Conservation (phyloP, 2,329 filamentous ascomycete genomes). For the Sporothrix mexicana region DNA sequence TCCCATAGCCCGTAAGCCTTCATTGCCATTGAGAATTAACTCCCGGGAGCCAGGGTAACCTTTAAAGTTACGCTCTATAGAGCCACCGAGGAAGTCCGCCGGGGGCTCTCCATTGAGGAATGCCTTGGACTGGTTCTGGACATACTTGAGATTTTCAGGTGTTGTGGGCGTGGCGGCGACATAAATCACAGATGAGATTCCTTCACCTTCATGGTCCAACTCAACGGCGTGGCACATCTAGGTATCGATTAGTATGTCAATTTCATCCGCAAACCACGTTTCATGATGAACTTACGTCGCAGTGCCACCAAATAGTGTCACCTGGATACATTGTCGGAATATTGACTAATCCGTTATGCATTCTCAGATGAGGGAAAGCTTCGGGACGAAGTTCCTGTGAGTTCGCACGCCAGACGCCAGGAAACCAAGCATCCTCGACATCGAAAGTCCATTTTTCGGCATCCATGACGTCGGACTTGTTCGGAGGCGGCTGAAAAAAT, state of each 20-base stretch:
- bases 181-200: constrained; percentile 30
- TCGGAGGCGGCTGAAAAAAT: constrained; percentile 48
- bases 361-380: constrained; percentile 49
- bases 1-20: no score
- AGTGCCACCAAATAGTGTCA: constrained; percentile 43
- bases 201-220: constrained; percentile 29
- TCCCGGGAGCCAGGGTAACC: constrained; percentile 41
- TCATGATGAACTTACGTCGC: constrained; percentile 29
- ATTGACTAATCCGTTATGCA: constrained; percentile 47
- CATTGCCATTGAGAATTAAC: constrained; percentile 38
- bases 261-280: no score
- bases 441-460: constrained; percentile 48
- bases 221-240: constrained; percentile 36
- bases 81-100: constrained; percentile 36
- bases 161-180: constrained; percentile 35
- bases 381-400: constrained; percentile 47
- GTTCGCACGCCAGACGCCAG: constrained; percentile 46
- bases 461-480: constrained; percentile 45
- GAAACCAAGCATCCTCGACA: constrained; percentile 44
- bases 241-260: background rate
- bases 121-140: constrained; percentile 30
- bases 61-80: background rate
- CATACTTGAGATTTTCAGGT: constrained; percentile 28
- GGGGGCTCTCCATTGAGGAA: constrained; percentile 35
- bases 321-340: constrained; percentile 48